Conservation (phyloP, 2,329 filamentous ascomycete species). For the Pestalotiopsis sp. region DNA sequence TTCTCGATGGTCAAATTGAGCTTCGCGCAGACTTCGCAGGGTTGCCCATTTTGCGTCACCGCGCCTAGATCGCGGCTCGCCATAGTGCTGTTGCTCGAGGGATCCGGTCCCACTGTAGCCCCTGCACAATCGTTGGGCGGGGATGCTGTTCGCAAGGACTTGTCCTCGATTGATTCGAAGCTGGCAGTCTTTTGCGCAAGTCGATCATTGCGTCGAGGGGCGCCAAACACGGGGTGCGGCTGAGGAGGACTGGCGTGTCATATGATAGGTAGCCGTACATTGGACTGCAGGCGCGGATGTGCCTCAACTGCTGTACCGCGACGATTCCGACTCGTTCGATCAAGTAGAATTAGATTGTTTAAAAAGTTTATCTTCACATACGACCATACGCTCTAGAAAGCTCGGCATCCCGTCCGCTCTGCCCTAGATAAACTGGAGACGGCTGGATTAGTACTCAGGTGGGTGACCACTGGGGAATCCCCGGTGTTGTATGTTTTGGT, state of each 20-base stretch:
- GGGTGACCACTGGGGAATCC: not conserved
- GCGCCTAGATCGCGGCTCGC: not conserved
- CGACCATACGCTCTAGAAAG: not conserved
- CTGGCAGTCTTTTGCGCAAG: not conserved
- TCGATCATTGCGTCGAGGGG: not conserved
- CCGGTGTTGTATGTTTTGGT: not conserved
- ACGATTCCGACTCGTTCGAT: not conserved
- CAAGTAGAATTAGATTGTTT: too few relatives aligned
- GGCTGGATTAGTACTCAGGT: not conserved
- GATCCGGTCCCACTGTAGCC: not conserved
- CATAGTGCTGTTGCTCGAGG: not conserved
- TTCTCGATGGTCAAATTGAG: not conserved
- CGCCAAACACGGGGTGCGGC: not conserved
- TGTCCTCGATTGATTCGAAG: not conserved
- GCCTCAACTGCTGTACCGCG: not conserved
- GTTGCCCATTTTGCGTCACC: not conserved
- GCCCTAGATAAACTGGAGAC: not conserved
- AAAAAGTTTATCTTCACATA: not conserved
- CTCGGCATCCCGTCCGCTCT: slow-evolving; percentile 3
- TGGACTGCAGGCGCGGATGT: not conserved
- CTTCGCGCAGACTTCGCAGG: not conserved
- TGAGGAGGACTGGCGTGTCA: not conserved
- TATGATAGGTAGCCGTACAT: not conserved
- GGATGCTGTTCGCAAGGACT: not conserved
- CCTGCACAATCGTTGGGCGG: not conserved